Base-by-base conservation (phyloP, 768 basidiomycete genomes). In the Boletus sp. region DNA sequence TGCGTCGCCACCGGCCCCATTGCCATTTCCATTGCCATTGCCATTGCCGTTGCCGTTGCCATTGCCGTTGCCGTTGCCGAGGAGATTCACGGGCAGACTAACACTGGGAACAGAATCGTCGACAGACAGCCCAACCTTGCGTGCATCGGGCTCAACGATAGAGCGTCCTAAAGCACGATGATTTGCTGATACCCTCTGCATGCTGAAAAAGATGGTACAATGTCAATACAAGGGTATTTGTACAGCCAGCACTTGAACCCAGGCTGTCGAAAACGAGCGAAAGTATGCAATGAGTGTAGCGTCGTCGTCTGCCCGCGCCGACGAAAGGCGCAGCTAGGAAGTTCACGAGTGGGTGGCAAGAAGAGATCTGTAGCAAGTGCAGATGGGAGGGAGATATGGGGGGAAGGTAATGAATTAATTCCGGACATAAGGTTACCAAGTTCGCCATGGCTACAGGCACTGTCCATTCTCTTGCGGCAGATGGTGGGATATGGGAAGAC, bases 51-150 rank as follows among this genome's bases (percentile, higher is more conserved):
- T n/a, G n/a, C n/a, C n/a, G n/a, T 25, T 25, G 25, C 3, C 25
- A 2, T 25, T 25, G 25, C n/a, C n/a, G n/a, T n/a, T n/a, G n/a
- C n/a, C n/a, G n/a, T n/a, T 68, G 27, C 78, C 37, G 32, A 80
- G 27, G 23, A 75, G 65, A 21, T 56, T 67, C 35, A 75, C 48
- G 17, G 82, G 30, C 3, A 73, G 68, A n/a, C 65, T 64, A 30
- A 77, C 59, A 29, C 80, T 45, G 3, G 80, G 77, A 35, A 79
- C 62, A 8, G 75, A 70, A 52, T 34, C 8, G 23, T 52, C 7
- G 27, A 48, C 7, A 32, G 75, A 68, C 3, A 77, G 60, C 34
- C 71, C 70, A 38, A 76, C 76, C 17, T 70, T 68, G 55, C 79
- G 77, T 45, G 67, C 69, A 10, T 72, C 61, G 33, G 74, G 65